phyloP scores from a whole-genome alignment of 495 filamentous ascomycete species.

The Aspergillus indologenus region DNA sequence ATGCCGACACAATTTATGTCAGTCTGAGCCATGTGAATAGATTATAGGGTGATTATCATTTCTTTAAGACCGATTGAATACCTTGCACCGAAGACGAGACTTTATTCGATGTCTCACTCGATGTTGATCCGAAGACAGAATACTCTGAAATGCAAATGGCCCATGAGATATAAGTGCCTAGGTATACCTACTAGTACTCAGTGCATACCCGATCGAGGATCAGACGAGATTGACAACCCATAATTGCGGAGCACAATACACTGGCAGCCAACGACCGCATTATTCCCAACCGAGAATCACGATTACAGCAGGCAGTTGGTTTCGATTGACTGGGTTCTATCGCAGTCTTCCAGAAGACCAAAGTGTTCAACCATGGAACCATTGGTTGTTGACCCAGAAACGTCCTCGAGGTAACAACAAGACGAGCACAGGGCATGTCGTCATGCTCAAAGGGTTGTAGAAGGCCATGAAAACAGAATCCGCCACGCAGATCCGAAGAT shows the following conservation, averaged over 20 bases:
- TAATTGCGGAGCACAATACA: neutral
- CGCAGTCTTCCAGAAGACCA: neutral
- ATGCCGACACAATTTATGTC: too few species aligned
- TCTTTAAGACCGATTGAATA: too few species aligned
- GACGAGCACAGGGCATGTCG: slow-evolving; percentile 19
- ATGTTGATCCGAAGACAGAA: too few species aligned
- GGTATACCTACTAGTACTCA: too few species aligned
- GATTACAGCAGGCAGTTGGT: neutral
- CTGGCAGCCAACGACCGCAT: neutral
- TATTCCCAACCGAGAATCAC: neutral
- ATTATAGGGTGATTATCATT: too few species aligned
- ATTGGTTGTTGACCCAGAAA: neutral
- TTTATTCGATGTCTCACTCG: too few species aligned
- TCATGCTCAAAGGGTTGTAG: slow-evolving; percentile 22
- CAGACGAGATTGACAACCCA: neutral
- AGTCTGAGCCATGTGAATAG: too few species aligned
- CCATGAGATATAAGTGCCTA: too few species aligned
- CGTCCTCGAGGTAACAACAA: neutral
- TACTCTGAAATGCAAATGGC: too few species aligned
- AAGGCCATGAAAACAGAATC: slow-evolving; percentile 4
- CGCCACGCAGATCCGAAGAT: slow-evolving; percentile 29
- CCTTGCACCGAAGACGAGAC: too few species aligned
- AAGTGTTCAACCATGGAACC: slow-evolving; percentile 10
- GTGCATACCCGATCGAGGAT: neutral
- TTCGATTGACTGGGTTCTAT: neutral